Percentiles rank a stretch among this genome's conserved stretches.
Evolutionary conservation across 2,329 filamentous ascomycete species (phyloP).

Genomic region (Fusarium multiceps): DNA sequence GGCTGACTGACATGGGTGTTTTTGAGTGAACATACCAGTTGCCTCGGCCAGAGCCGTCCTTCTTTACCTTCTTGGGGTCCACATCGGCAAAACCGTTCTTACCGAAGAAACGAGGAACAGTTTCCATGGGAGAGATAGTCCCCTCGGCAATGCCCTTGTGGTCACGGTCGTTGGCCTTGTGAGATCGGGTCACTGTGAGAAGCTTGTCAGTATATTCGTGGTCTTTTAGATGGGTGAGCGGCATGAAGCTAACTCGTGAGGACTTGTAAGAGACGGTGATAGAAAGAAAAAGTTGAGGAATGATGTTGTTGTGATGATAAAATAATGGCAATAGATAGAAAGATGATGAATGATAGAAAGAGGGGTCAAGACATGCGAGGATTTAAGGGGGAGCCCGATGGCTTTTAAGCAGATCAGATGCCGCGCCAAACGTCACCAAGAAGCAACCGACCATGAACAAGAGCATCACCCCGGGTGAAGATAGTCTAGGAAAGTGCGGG

Average conservation of each 20-base stretch:
- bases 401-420: constrained; percentile 42
- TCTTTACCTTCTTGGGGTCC: constrained; percentile 95
- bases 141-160: constrained; percentile 83
- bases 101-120: constrained; percentile 91
- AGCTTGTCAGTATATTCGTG: constrained; percentile 18
- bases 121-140: constrained; percentile 74
- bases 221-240: neutral
- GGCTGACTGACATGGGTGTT: neutral
- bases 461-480: constrained; percentile 4
- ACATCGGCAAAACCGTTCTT: constrained; percentile 84
- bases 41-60: constrained; percentile 90
- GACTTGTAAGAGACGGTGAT: constrained; percentile 1
- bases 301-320: constrained; percentile 14
- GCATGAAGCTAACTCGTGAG: constrained; percentile 37
- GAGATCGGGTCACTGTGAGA: constrained; percentile 89
- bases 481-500: constrained; percentile 31
- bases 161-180: constrained; percentile 95
- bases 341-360: constrained; percentile 34
- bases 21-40: constrained; percentile 78
- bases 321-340: constrained; percentile 15
- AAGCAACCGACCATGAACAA: constrained; percentile 24
- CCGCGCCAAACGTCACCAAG: constrained; percentile 41
- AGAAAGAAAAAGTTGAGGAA: neutral
- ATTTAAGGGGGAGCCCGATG: constrained; percentile 28
- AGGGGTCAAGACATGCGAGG: constrained; percentile 26